Evolutionary conservation across 441 rosid genomes (phyloP).

Genomic region (Kokia cookei): DNA sequence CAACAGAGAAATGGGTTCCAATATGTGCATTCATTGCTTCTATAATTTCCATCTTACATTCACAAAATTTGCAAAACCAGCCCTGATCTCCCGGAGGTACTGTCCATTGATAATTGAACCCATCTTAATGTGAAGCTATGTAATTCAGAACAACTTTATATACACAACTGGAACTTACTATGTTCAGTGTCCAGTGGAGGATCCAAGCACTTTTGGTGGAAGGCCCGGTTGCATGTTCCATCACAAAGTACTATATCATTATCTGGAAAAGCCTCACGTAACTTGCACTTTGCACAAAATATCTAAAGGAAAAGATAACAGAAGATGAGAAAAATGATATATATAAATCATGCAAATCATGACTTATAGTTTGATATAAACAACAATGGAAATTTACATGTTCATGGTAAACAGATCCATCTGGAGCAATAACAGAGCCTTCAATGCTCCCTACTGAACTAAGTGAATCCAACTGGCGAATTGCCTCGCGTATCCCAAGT

Average conservation of each 20-base stretch:
- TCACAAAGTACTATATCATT: constrained; percentile 94
- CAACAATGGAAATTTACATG: constrained; percentile 43
- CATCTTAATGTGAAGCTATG: constrained; percentile 14
- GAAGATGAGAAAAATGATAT: constrained; percentile 5
- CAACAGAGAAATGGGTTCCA: constrained; percentile 67
- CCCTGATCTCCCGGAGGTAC: constrained; percentile 98
- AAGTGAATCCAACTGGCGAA: constrained; percentile 72
- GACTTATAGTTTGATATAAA: neutral
- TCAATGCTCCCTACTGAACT: constrained; percentile 86
- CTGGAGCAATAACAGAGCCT: constrained; percentile 79
- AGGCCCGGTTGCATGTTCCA: constrained; percentile 91
- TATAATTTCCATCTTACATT: constrained; percentile 83
- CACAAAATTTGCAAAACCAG: constrained; percentile 94
- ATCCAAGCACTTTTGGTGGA: constrained; percentile 92
- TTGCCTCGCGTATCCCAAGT: constrained; percentile 83
- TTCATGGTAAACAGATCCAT: constrained; percentile 96
- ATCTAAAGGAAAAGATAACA: constrained; percentile 41
- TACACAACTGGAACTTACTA: constrained; percentile 42
- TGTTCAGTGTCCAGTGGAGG: constrained; percentile 87
- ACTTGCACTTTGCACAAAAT: constrained; percentile 90
- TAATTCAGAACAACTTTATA: constrained; percentile 4
- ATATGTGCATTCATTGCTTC: constrained; percentile 92
- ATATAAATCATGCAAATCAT: neutral
- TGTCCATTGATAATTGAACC: constrained; percentile 32
- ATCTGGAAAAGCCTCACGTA: constrained; percentile 78